Base-by-base conservation (phyloP, 2,329 filamentous ascomycete species). In the Alternaria alternata region DNA sequence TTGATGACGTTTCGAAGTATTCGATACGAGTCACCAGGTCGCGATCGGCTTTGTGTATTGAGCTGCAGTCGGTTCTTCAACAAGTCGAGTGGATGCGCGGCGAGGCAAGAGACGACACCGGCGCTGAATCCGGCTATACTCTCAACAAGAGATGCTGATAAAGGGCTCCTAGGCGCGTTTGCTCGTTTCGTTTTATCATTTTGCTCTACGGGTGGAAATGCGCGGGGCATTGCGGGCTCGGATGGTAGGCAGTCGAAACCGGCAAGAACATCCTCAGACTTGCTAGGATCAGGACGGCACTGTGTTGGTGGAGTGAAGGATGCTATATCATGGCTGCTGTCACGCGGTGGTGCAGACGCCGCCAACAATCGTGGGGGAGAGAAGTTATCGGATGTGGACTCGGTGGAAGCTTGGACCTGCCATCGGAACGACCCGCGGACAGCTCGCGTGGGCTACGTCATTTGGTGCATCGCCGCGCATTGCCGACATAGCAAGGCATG, bases 41-140 rank as follows among this genome's bases (percentile, higher is more conserved):
- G 81, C 55, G 83, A 80, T 56, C 81, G 76, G 14, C 61, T 79
- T 9, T 63, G 57, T 0, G 76, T 78, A 39, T 77, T 78, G 38
- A 78, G 89, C 82, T 99, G 95, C 76, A 99, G 88, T 65, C 95
- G 91, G 62, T 94, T 98, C 85, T 99, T 99, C 77, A 98, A 89
- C 65, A 99, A 89, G 81, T 99, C 95, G 61, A 99, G 88, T 32
- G 95, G 95, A 77, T 98, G 94, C 53, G 95, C 91, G 57, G 89
- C 89, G 49, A 98, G 85, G 24, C 95, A 98, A 54, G 94, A 91
- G 69, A 93, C 86, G 57, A 93, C 86, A 63, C 95, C 95, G 61
- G 95, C 95, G 66, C 90, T 91, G 79, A 99, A 90, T 70, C 95
- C 95, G 63, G 95, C 93, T 77, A 94, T 84, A 74, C 91, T 90